These are phyloP conservation scores for Kurtzmaniella quercitrusa DNA, from an alignment of 1,139 yeast species.

Conservation along the genomic window DNA sequence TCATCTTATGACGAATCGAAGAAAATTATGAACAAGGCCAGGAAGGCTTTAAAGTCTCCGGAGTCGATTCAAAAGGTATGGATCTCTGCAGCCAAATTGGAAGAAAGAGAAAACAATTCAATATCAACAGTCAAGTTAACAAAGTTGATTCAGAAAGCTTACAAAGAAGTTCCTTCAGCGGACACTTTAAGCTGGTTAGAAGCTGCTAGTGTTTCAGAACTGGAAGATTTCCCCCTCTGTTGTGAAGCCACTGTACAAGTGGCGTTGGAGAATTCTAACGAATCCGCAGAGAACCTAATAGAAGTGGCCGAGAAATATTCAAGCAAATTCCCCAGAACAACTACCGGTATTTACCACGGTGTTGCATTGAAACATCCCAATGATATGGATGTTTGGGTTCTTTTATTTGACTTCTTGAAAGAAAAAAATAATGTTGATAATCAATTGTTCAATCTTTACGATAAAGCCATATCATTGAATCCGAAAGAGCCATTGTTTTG, in stretches of 20 bases:
- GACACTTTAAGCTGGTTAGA: constrained; percentile 37
- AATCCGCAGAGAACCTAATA: constrained; percentile 11
- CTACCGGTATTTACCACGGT: constrained; percentile 45
- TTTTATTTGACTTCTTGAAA: constrained; percentile 46
- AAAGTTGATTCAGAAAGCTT: constrained; percentile 51
- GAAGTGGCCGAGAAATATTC: constrained; percentile 11
- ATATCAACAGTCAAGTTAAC: constrained; percentile 32
- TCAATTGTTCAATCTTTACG: constrained; percentile 45
- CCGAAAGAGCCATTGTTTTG: constrained; percentile 50
- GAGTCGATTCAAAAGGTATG: constrained; percentile 44
- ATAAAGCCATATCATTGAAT: constrained; percentile 44
- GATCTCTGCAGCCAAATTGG: constrained; percentile 69
- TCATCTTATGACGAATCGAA: constrained; percentile 50
- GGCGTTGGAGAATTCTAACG: constrained; percentile 11
- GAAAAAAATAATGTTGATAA: constrained; percentile 9
- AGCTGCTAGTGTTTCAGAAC: constrained; percentile 36
- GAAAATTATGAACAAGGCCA: constrained; percentile 53
- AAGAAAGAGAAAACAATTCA: constrained; percentile 47
- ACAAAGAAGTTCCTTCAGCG: constrained; percentile 32
- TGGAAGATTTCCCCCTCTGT: constrained; percentile 31
- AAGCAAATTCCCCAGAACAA: constrained; percentile 32
- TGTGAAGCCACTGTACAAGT: constrained; percentile 35
- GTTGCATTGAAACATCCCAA: constrained; percentile 47
- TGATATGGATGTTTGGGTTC: constrained; percentile 53
- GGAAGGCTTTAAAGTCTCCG: constrained; percentile 50